Conservation (phyloP, 2,329 filamentous ascomycete species). For the Scedosporium apiospermum region DNA sequence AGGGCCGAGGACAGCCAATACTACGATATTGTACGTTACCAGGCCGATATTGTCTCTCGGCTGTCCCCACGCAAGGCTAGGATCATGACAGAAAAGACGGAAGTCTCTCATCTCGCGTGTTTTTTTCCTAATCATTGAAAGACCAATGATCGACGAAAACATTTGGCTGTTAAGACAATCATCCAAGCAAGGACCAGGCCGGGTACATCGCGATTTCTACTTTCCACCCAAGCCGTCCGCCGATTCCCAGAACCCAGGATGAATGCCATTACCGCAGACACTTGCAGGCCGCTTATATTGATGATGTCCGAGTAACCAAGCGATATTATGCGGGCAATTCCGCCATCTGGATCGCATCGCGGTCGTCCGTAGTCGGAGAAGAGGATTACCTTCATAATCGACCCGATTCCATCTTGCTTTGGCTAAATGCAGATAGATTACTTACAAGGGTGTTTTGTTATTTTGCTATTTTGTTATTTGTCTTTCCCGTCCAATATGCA, state of each 20-base stretch:
- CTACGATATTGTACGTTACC: no score
- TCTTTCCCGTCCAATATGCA: background rate
- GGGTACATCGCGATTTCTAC: no score
- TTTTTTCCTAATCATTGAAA: background rate
- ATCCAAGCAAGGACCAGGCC: background rate
- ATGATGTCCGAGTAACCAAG: background rate
- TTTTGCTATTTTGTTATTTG: background rate
- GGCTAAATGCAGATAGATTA: conserved; percentile 1
- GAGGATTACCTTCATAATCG: background rate
- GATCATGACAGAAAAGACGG: no score
- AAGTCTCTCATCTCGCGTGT: background rate
- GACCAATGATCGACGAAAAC: background rate
- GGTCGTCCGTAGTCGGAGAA: no score
- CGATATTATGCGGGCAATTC: background rate
- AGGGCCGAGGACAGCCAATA: background rate
- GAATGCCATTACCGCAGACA: background rate
- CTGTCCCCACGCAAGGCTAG: no score
- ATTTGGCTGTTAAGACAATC: background rate
- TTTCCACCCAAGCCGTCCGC: background rate
- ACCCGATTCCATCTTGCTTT: background rate
- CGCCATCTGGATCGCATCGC: background rate
- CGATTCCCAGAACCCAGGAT: background rate
- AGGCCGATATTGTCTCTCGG: no score
- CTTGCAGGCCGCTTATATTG: background rate
- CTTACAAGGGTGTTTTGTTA: background rate